Conservation (phyloP, 768 basidiomycete species). For the Agaricus sinodeliciosus region DNA sequence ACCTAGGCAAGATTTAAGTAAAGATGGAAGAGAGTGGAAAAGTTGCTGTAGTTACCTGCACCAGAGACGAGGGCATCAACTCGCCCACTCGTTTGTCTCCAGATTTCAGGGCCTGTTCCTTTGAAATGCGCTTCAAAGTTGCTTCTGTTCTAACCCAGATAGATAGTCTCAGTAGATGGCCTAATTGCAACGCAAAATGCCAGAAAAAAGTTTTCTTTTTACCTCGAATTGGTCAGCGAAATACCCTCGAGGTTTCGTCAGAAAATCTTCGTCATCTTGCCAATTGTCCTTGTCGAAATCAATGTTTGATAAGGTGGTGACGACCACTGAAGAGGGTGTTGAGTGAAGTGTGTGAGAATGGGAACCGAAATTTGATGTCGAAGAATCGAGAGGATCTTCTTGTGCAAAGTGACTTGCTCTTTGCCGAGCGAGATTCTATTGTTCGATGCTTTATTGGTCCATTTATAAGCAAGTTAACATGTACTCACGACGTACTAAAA, state of each 20-base stretch:
- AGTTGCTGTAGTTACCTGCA: conserved; percentile 45
- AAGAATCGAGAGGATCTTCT: conserved; percentile 24
- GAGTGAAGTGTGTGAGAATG: conserved; percentile 34
- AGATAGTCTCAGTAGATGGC: neutral
- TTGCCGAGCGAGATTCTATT: conserved; percentile 80
- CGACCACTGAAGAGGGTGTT: conserved; percentile 41
- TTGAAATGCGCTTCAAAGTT: conserved; percentile 87
- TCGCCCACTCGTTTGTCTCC: conserved; percentile 82
- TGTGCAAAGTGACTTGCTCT: conserved; percentile 71
- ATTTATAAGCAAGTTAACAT: neutral
- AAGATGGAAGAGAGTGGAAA: neutral
- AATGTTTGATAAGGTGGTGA: conserved; percentile 38
- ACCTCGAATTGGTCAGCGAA: conserved; percentile 97
- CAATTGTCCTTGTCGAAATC: conserved; percentile 30
- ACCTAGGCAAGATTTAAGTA: conserved; percentile 34
- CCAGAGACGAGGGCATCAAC: conserved; percentile 86
- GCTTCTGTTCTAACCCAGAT: conserved; percentile 58
- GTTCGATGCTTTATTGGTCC: neutral
- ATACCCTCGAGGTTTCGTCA: conserved; percentile 64
- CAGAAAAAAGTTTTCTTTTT: neutral
- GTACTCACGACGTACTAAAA: conserved; percentile 54
- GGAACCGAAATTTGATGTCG: conserved; percentile 11
- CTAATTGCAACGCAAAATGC: neutral
- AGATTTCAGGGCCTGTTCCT: conserved; percentile 93
- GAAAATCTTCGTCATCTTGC: conserved; percentile 33